Evolutionary conservation across 176 grass and related monocot genomes (phyloP).

Genomic region (Lolium rigidum): DNA sequence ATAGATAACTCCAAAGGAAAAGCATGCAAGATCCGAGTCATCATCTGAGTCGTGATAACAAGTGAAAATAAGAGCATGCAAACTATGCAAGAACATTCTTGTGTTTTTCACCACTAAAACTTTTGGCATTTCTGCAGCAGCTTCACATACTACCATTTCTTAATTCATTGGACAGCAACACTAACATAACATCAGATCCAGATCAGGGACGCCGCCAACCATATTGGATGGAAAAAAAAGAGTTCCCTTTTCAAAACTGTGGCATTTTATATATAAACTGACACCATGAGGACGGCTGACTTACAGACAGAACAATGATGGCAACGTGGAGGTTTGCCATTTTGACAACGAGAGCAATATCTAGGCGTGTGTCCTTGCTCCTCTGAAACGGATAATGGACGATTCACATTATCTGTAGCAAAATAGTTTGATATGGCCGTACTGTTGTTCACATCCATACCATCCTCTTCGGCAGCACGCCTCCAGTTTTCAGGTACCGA

Average conservation of each 20-base stretch:
- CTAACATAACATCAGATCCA: slow-evolving; percentile 1
- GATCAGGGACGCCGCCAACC: neutral
- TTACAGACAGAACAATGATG: slow-evolving; percentile 98
- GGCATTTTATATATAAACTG: slow-evolving; percentile 22
- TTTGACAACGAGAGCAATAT: slow-evolving; percentile 80
- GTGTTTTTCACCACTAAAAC: neutral
- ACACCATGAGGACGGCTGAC: slow-evolving; percentile 36
- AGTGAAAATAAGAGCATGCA: neutral
- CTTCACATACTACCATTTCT: slow-evolving; percentile 14
- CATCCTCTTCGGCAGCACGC: slow-evolving; percentile 58
- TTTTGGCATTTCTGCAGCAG: slow-evolving; percentile 7
- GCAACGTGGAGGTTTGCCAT: slow-evolving; percentile 87
- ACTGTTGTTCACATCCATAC: slow-evolving; percentile 36
- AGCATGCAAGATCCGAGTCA: slow-evolving; percentile 4
- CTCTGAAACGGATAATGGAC: slow-evolving; percentile 51
- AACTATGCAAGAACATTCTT: neutral
- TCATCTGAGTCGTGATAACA: slow-evolving; percentile 3
- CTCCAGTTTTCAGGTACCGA: slow-evolving; percentile 82
- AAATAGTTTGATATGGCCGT: slow-evolving; percentile 28
- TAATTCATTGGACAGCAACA: slow-evolving; percentile 8
- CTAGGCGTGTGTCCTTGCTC: slow-evolving; percentile 49
- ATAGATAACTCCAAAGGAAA: neutral
- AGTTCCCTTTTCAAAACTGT: slow-evolving; percentile 4
- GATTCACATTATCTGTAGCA: slow-evolving; percentile 45
- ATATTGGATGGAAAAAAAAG: slow-evolving; percentile 8